Conservation (phyloP, 306 rosid genomes). For the Pachyrhizus erosus region DNA sequence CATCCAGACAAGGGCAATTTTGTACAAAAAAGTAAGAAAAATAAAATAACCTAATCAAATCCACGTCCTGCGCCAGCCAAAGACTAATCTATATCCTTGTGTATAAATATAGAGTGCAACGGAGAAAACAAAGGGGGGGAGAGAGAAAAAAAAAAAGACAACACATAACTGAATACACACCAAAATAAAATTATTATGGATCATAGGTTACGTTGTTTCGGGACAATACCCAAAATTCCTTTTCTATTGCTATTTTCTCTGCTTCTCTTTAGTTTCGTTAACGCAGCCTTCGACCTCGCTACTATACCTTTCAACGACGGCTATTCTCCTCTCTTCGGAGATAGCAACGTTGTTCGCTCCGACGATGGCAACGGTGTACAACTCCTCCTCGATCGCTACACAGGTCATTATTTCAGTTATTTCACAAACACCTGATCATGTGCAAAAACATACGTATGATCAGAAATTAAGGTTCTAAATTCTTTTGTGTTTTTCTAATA, state of each 20-base stretch:
- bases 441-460: not conserved
- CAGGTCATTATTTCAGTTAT: conserved; percentile 56
- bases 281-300: conserved; percentile 68
- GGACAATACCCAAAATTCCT: conserved; percentile 31
- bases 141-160: conserved; percentile 34
- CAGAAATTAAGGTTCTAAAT: not conserved
- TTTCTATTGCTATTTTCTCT: conserved; percentile 27
- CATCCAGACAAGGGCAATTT: conserved; percentile 38
- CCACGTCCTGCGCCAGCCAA: not conserved
- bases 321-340: conserved; percentile 78
- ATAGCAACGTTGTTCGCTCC: conserved; percentile 79
- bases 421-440: not conserved
- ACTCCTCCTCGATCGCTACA: conserved; percentile 86
- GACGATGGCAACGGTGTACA: conserved; percentile 77
- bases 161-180: not conserved
- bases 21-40: not conserved
- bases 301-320: conserved; percentile 77
- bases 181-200: conserved; percentile 52
- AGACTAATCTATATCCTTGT: conserved; percentile 20
- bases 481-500: not conserved
- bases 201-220: conserved; percentile 50
- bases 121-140: conserved; percentile 43
- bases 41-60: not conserved
- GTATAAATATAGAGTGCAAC: conserved; percentile 43
- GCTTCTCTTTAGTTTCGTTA: conserved; percentile 19